Evolutionary conservation across 2,329 filamentous ascomycete genomes (phyloP).

Genomic region (Arachnopeziza araneosa): DNA sequence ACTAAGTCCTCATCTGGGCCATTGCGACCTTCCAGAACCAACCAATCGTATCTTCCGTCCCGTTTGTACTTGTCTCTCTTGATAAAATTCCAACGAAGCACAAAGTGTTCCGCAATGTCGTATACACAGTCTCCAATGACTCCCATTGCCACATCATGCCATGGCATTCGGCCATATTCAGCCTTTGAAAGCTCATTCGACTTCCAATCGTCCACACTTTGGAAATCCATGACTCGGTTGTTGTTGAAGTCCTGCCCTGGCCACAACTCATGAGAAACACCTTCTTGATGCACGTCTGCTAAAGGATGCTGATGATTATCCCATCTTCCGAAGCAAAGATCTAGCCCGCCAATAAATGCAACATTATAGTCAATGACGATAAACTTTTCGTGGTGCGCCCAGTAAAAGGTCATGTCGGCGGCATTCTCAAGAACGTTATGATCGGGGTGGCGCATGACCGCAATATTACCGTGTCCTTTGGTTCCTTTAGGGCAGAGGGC

Average conservation of each 20-base stretch:
- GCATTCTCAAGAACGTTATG: slow-evolving; percentile 93
- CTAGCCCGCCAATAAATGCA: slow-evolving; percentile 90
- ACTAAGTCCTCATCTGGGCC: slow-evolving; percentile 79
- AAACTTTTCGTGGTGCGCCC: slow-evolving; percentile 97
- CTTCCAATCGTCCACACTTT: slow-evolving; percentile 87
- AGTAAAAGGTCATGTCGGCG: slow-evolving; percentile 95
- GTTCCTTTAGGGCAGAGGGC: slow-evolving; percentile 74
- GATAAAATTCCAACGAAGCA: slow-evolving; percentile 91
- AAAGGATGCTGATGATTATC: slow-evolving; percentile 80
- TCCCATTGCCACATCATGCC: slow-evolving; percentile 94
- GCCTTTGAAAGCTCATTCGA: slow-evolving; percentile 87
- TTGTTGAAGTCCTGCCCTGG: slow-evolving; percentile 98
- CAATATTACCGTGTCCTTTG: slow-evolving; percentile 83
- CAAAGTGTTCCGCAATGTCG: slow-evolving; percentile 93
- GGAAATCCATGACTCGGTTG: slow-evolving; percentile 92
- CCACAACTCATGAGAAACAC: slow-evolving; percentile 78
- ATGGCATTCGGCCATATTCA: slow-evolving; percentile 92
- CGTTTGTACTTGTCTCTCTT: slow-evolving; percentile 98
- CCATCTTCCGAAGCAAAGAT: slow-evolving; percentile 95
- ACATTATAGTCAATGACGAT: slow-evolving; percentile 87
- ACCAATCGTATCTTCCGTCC: slow-evolving; percentile 76
- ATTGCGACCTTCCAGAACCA: slow-evolving; percentile 69
- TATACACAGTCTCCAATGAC: slow-evolving; percentile 85
- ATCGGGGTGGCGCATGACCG: slow-evolving; percentile 84
- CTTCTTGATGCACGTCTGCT: slow-evolving; percentile 81